Percentiles rank a stretch among this genome's conserved stretches.
phyloP scores from a whole-genome alignment of 1,284 basidiomycete genomes.

The Peniophora sp. region DNA sequence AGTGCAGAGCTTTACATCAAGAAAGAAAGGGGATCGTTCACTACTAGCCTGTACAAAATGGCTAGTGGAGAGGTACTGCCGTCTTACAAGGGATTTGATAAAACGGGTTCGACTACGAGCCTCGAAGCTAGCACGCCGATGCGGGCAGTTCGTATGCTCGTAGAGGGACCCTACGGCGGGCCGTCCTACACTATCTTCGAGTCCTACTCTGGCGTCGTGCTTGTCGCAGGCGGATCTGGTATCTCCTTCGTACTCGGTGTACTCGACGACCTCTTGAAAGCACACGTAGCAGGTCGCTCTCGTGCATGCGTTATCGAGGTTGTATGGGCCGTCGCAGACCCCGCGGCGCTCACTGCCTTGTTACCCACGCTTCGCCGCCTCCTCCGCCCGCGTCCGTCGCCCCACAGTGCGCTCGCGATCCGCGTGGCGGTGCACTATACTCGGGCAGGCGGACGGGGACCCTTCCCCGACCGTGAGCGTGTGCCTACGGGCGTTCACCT shows the following conservation, averaged over 20 bases:
- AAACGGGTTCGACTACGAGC: too few species aligned
- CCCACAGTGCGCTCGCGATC: constrained; percentile 28
- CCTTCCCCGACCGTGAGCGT: constrained; percentile 20
- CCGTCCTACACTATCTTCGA: constrained; percentile 50
- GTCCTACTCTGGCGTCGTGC: constrained; percentile 58
- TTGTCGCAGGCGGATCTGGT: constrained; percentile 67
- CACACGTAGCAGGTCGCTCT: constrained; percentile 40
- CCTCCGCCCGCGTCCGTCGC: constrained; percentile 33
- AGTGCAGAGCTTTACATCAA: constrained; percentile 56
- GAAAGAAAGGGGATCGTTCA: constrained; percentile 55
- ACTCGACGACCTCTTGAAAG: constrained; percentile 58
- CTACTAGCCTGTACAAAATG: constrained; percentile 45
- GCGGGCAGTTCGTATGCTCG: constrained; percentile 35
- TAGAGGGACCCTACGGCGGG: constrained; percentile 68
- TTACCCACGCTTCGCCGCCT: constrained; percentile 46
- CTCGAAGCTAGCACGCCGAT: background rate
- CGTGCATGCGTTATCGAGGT: constrained; percentile 55
- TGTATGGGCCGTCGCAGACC: constrained; percentile 60
- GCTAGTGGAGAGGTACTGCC: constrained; percentile 37
- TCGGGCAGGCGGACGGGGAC: constrained; percentile 32
- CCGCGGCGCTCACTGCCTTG: constrained; percentile 42
- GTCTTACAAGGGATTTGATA: too few species aligned
- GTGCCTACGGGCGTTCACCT: constrained; percentile 39
- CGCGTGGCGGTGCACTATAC: constrained; percentile 61
- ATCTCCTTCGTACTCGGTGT: constrained; percentile 61